Conservation (phyloP, 108 stramenopile genomes). For the Skeletonema marinoi region DNA sequence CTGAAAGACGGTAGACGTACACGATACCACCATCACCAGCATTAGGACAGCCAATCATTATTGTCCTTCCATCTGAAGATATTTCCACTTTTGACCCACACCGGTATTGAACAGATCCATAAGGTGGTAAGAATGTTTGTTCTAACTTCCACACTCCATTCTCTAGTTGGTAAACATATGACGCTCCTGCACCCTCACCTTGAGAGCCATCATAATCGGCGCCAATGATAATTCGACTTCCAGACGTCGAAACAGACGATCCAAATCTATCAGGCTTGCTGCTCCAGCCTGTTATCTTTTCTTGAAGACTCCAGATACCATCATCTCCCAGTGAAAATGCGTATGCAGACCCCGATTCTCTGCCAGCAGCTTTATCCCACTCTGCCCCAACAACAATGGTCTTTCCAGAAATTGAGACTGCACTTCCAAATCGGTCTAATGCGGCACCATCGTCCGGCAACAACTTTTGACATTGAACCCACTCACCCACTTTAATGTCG, state of each 20-base stretch:
- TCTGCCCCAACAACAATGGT: constrained; percentile 33
- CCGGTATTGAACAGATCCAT: constrained; percentile 4
- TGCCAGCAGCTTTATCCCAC: constrained; percentile 38
- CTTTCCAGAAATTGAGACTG: constrained; percentile 24
- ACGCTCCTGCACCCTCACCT: constrained; percentile 25
- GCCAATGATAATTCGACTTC: constrained; percentile 24
- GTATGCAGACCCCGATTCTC: constrained; percentile 38
- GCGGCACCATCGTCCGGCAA: constrained; percentile 35
- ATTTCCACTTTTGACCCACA: constrained; percentile 33
- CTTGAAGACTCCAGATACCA: constrained; percentile 37
- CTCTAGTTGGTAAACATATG: constrained; percentile 27
- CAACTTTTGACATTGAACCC: constrained; percentile 43
- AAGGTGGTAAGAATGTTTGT: constrained; percentile 17
- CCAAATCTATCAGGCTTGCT: constrained; percentile 31
- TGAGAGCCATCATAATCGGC: constrained; percentile 31
- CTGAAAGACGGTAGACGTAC: constrained; percentile 17
- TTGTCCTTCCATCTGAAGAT: constrained; percentile 29
- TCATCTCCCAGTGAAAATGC: constrained; percentile 38
- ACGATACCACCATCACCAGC: constrained; percentile 23
- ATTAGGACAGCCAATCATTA: constrained; percentile 27
- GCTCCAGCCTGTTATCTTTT: constrained; percentile 30
- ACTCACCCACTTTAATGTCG: constrained; percentile 3
- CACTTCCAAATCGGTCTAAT: constrained; percentile 28
- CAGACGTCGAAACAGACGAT: constrained; percentile 21
- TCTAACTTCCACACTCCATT: constrained; percentile 39